Percentiles rank a stretch among this genome's conserved stretches.
Evolutionary conservation across 352 stramenopile genomes (phyloP).

Genomic region (Phytophthora crassamura): DNA sequence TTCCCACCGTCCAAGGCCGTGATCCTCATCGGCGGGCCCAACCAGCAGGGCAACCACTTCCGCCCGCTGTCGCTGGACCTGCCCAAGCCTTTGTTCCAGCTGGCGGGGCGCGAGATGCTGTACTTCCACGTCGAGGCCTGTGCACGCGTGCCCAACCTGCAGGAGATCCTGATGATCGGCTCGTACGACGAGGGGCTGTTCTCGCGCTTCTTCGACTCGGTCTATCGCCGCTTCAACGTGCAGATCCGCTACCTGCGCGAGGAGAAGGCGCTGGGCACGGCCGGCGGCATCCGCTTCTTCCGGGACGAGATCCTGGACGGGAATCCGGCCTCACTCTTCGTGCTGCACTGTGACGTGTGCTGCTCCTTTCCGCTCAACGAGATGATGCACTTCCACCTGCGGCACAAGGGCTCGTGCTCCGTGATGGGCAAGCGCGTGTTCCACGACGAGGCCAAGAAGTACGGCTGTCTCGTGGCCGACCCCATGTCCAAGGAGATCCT

Average conservation of each 20-base stretch:
- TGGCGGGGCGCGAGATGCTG: conserved; percentile 87
- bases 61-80: conserved; percentile 86
- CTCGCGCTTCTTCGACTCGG: conserved; percentile 87
- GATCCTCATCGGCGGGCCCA: conserved; percentile 88
- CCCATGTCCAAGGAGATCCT: conserved; percentile 82
- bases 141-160: conserved; percentile 78
- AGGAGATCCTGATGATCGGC: conserved; percentile 91
- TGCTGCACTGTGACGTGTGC: conserved; percentile 90
- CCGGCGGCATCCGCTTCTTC: conserved; percentile 85
- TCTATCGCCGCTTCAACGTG: conserved; percentile 84
- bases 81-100: conserved; percentile 88
- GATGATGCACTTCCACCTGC: conserved; percentile 91
- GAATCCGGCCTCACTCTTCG: conserved; percentile 75
- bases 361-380: conserved; percentile 89
- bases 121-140: conserved; percentile 91
- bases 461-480: conserved; percentile 87
- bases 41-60: conserved; percentile 90
- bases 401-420: conserved; percentile 72
- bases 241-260: conserved; percentile 87
- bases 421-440: conserved; percentile 90
- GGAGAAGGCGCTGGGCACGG: conserved; percentile 82
- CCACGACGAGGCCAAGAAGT: conserved; percentile 90
- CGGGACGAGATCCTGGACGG: conserved; percentile 84
- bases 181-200: conserved; percentile 91
- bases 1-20: conserved; percentile 88